Conservation (phyloP, 176 grass and related monocot genomes). For the maize (Zea mays) region DNA sequence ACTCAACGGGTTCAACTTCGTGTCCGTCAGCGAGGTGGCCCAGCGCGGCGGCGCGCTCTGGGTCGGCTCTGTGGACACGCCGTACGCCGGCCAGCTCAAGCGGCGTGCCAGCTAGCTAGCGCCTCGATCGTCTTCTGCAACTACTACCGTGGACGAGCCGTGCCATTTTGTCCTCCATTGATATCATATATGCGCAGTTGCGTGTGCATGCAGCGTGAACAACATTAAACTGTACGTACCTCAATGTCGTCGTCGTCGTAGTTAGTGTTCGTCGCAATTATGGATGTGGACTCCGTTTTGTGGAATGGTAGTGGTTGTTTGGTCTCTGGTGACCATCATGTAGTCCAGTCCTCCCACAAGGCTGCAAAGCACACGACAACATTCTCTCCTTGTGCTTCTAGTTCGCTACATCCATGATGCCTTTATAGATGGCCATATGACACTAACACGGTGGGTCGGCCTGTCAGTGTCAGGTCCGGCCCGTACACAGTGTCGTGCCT, state of each 20-base stretch:
- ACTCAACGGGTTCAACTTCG: constrained; percentile 40
- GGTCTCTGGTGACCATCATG: neutral
- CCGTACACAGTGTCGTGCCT: too few species aligned
- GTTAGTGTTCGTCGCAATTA: neutral
- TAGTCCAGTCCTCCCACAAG: too few species aligned
- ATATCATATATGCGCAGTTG: too few species aligned
- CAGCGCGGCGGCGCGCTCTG: constrained; percentile 52
- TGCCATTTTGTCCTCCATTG: neutral
- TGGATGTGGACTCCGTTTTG: neutral
- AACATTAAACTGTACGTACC: neutral
- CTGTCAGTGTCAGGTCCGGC: too few species aligned
- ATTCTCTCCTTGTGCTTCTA: too few species aligned
- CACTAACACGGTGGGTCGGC: too few species aligned
- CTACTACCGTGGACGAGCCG: too few species aligned
- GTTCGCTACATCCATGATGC: too few species aligned
- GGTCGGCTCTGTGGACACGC: constrained; percentile 63
- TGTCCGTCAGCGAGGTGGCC: constrained; percentile 56
- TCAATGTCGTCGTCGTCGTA: neutral
- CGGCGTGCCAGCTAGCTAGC: neutral
- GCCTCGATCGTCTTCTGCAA: too few species aligned
- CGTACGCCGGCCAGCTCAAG: constrained; percentile 45
- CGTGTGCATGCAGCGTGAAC: too few species aligned
- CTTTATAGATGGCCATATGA: too few species aligned
- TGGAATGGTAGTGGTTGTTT: neutral
- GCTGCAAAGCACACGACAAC: too few species aligned